Percentiles rank a stretch among this genome's conserved stretches.
These are phyloP conservation scores for Asterella californica DNA, from an alignment of 225 moss, liverwort and hornwort genomes.

Conservation along the genomic window DNA sequence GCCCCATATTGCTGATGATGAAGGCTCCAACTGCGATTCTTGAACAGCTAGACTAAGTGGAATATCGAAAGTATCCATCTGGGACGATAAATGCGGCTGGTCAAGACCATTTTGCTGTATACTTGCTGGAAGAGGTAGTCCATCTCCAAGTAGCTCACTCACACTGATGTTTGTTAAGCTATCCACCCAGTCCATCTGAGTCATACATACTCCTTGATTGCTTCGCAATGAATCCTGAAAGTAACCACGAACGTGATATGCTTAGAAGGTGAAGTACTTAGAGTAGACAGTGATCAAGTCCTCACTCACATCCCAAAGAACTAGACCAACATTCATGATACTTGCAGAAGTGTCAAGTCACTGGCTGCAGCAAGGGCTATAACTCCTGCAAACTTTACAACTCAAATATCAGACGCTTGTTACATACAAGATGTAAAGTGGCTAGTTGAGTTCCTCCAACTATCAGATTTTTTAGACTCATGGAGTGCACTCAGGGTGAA, in stretches of 20 bases:
- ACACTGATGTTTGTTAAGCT: constrained; percentile 42
- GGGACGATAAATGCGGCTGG: background rate
- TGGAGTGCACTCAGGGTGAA: too few relatives aligned
- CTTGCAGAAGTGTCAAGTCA: too few relatives aligned
- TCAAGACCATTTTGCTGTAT: constrained; percentile 13
- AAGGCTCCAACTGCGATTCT: constrained; percentile 21
- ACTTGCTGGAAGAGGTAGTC: constrained; percentile 17
- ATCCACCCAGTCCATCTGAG: constrained; percentile 50
- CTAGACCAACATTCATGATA: too few relatives aligned
- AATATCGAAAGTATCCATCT: constrained; percentile 35
- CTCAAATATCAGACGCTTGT: too few relatives aligned
- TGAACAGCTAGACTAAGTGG: constrained; percentile 16
- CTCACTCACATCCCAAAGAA: too few relatives aligned
- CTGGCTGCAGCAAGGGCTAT: too few relatives aligned
- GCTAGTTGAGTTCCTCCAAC: too few relatives aligned
- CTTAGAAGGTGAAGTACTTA: background rate
- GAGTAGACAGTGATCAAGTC: background rate
- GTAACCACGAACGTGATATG: background rate
- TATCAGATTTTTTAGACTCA: too few relatives aligned
- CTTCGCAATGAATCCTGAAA: constrained; percentile 40
- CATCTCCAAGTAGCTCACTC: constrained; percentile 43
- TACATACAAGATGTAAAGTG: too few relatives aligned
- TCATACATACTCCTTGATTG: constrained; percentile 26
- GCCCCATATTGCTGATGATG: constrained; percentile 37
- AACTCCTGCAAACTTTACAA: background rate